Conservation (phyloP, 2,329 filamentous ascomycete genomes). For the Calonectria honghensis region DNA sequence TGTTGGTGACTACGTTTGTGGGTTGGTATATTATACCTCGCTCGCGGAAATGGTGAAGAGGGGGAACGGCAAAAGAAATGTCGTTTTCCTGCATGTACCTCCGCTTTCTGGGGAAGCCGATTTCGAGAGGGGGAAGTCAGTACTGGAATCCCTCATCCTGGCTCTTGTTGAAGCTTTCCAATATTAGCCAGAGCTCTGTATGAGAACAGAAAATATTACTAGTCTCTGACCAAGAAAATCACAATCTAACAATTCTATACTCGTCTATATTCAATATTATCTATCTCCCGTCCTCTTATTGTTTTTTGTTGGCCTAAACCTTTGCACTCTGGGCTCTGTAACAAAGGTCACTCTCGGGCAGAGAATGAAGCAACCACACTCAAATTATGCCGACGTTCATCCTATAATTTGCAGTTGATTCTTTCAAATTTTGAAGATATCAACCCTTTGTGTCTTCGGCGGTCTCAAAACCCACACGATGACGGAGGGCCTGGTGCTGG, state of each 20-base stretch:
- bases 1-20: slow-evolving; percentile 30
- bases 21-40: slow-evolving; percentile 24
- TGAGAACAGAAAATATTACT: too few species aligned
- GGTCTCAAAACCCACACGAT: not conserved
- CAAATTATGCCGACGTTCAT: not conserved
- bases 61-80: not conserved
- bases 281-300: not conserved
- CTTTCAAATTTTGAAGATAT: not conserved
- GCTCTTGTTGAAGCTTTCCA: not conserved
- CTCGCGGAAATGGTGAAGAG: slow-evolving; percentile 13
- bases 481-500: not conserved
- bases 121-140: not conserved
- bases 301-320: not conserved
- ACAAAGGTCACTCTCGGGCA: too few species aligned
- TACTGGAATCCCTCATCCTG: slow-evolving; percentile 13
- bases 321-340: not conserved
- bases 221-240: too few species aligned
- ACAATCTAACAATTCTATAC: too few species aligned
- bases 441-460: not conserved
- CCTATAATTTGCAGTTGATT: not conserved
- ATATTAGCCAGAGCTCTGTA: not conserved
- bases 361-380: not conserved
- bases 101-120: slow-evolving; percentile 10
- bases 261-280: not conserved
- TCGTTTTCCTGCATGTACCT: slow-evolving; percentile 16